A percentile compares a stretch with the other conserved stretches of the same genome.
phyloP scores from a whole-genome alignment of 306 rosid species.

The Ormosia semicastrata region DNA sequence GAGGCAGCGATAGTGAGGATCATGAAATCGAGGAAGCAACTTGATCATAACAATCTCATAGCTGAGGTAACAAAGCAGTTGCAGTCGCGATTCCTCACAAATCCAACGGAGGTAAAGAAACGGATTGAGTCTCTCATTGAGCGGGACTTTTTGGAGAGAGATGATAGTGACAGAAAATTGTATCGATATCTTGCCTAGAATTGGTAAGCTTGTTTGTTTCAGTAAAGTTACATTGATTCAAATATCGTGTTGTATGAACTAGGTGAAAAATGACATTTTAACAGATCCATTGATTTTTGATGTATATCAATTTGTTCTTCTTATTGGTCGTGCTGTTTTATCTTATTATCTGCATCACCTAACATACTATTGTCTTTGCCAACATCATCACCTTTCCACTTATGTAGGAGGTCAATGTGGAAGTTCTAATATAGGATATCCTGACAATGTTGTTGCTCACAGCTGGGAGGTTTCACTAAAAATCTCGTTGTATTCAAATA shows the following conservation, averaged over 20 bases:
- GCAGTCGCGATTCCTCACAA: constrained; percentile 68
- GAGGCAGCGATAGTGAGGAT: constrained; percentile 85
- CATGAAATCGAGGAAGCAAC: constrained; percentile 77
- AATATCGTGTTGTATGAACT: constrained; percentile 24
- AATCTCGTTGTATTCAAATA: not conserved
- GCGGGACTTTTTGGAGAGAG: constrained; percentile 85
- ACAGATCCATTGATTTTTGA: constrained; percentile 20
- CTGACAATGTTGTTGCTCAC: not conserved
- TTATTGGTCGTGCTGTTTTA: not conserved
- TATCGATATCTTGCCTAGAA: constrained; percentile 69
- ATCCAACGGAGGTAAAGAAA: constrained; percentile 77
- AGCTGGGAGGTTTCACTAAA: not conserved
- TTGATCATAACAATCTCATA: constrained; percentile 77
- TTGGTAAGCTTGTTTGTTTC: constrained; percentile 12
- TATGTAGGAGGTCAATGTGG: not conserved
- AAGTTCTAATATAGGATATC: not conserved
- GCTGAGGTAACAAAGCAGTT: constrained; percentile 83
- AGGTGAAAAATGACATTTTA: constrained; percentile 7
- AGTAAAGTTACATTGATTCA: constrained; percentile 2
- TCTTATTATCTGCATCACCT: constrained; percentile 6
- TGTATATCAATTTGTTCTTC: constrained; percentile 14
- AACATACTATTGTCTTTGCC: not conserved
- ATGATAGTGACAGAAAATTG: constrained; percentile 54
- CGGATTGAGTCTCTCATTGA: constrained; percentile 88
- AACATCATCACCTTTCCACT: not conserved